These are phyloP conservation scores for Microdochium trichocladiopsis DNA, from an alignment of 2,329 filamentous ascomycete genomes.

Conservation along the genomic window DNA sequence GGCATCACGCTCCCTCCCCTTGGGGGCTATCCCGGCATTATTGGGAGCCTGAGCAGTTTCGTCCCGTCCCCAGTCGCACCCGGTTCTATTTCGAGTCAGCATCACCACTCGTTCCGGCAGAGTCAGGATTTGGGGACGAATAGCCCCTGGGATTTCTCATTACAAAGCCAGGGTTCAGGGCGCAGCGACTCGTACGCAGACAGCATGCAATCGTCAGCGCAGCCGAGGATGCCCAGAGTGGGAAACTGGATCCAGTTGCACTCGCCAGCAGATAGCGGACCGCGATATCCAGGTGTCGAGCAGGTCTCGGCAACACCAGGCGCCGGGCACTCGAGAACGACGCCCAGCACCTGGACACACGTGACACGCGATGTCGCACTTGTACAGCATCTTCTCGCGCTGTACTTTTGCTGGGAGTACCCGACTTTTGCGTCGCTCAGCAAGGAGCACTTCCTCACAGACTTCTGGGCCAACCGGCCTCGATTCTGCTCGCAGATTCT, in stretches of 20 bases:
- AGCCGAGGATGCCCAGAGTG: constrained; percentile 37
- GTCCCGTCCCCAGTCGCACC: constrained; percentile 19
- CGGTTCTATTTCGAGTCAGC: constrained; percentile 22
- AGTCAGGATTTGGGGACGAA: constrained; percentile 32
- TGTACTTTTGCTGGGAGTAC: constrained; percentile 73
- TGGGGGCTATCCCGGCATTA: constrained; percentile 17
- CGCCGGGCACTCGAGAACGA: constrained; percentile 25
- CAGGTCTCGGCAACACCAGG: constrained; percentile 40
- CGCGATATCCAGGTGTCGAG: constrained; percentile 33
- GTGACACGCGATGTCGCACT: constrained; percentile 51
- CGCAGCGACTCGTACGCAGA: constrained; percentile 40
- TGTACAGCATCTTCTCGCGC: constrained; percentile 54
- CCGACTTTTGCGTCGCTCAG: constrained; percentile 68
- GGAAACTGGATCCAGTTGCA: constrained; percentile 42
- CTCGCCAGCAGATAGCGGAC: constrained; percentile 14
- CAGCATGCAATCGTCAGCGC: constrained; percentile 36
- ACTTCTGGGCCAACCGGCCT: constrained; percentile 52
- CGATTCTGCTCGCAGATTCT: constrained; percentile 63
- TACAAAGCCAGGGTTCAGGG: constrained; percentile 38
- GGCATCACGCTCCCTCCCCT: constrained; percentile 9
- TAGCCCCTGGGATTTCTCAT: constrained; percentile 42
- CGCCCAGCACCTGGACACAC: constrained; percentile 47
- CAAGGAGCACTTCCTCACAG: constrained; percentile 62
- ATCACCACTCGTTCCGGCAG: constrained; percentile 13
- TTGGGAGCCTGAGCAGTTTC: constrained; percentile 11